These are phyloP conservation scores for Ophiostoma himal-ulmi DNA, from an alignment of 2,329 filamentous ascomycete species.

Conservation along the genomic window DNA sequence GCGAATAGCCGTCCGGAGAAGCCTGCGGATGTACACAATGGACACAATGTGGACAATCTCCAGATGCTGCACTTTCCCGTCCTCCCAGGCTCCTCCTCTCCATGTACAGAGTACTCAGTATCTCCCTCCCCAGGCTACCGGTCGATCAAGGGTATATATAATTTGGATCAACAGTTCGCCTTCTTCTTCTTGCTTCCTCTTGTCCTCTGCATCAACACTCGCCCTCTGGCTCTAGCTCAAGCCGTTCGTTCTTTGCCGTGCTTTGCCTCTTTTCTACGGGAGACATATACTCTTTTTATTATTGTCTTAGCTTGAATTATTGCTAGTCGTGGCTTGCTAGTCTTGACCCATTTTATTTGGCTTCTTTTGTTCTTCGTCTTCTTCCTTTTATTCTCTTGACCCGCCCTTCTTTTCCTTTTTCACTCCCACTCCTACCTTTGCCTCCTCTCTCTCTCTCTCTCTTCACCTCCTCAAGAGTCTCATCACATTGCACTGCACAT, in stretches of 20 bases:
- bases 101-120: no score
- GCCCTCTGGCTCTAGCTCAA: background rate
- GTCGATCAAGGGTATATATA: background rate
- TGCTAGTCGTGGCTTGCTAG: background rate
- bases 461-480: background rate
- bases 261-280: background rate
- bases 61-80: background rate
- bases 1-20: slow-evolving; percentile 11
- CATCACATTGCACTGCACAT: background rate
- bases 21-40: background rate
- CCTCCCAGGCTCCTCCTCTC: background rate
- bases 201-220: background rate
- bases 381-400: background rate
- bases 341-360: background rate
- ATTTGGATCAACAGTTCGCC: slow-evolving; percentile 6
- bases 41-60: background rate
- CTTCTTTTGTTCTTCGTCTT: background rate
- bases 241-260: slow-evolving; percentile 1
- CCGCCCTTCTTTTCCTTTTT: background rate
- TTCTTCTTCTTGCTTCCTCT: background rate
- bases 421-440: background rate
- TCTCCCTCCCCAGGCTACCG: background rate
- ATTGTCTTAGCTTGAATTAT: background rate
- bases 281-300: background rate
- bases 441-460: background rate